Base-by-base conservation (phyloP, 306 rosid genomes). In the Prunus mira region DNA sequence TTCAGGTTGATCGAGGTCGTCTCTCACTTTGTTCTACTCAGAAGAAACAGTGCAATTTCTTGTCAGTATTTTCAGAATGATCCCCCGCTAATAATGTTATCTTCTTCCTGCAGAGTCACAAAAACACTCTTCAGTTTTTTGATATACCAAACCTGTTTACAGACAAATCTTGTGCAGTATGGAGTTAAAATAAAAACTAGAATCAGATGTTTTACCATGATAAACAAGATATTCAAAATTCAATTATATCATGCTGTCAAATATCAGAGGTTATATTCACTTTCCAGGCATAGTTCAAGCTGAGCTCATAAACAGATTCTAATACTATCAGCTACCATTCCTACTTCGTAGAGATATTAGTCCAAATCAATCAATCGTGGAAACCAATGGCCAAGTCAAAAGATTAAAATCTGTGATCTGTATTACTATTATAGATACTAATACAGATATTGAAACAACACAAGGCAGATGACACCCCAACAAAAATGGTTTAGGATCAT, bases 41-140 rank as follows among this genome's bases (percentile, higher is more conserved):
- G 54, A 57, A 55, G 24, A 65, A 65, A 32, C 9, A 3, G 6
- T 17, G 49, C 9, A 47, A 10, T 34, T 22, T 19, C 38, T 65
- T 18, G 38, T 56, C 49, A 65, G 45, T 60, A 72, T 25, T 4
- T 45, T 43, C 43, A 25, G 46, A 73, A 43, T 17, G 55, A 18
- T 45, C 18, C 5, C 57, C 46, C 0, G 55, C n/a, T 3, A 20
- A 24, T 60, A 28, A 4, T 17, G n/a, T 24, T 10, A 24, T 27
- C 69, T 43, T 43, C 68, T 60, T 60, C 58, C 69, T 73, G 77
- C 45, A 45, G 27, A 72, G 46, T 11, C 41, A 15, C 67, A 45
- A n/a, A 32, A 61, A 73, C 22, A 46, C n/a, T 9, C 3, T 11
- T 73, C 27, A 49, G 22, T 18, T 15, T 10, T 1, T 43, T 22